A percentile compares a stretch with the other conserved stretches of the same genome.
phyloP scores from a whole-genome alignment of 1,284 basidiomycete genomes.

The Leccinum subrobustum region DNA sequence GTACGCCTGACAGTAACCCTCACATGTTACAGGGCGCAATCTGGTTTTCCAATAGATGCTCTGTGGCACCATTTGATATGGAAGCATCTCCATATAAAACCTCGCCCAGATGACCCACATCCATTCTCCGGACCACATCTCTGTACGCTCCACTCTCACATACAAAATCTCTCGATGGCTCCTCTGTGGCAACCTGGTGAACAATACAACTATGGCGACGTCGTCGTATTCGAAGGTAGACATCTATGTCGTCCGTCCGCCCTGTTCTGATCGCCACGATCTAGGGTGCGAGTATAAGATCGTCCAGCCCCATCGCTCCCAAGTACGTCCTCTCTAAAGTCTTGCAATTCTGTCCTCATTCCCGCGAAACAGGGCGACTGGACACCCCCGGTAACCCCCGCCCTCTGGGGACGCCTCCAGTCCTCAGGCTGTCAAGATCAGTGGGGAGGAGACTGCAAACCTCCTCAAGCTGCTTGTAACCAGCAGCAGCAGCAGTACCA shows the following conservation, averaged over 20 bases:
- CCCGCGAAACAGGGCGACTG: constrained; percentile 52
- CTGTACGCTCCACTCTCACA: constrained; percentile 8
- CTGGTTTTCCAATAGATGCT: constrained; percentile 13
- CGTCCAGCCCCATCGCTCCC: constrained; percentile 68
- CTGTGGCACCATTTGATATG: constrained; percentile 11
- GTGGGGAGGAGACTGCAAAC: constrained; percentile 19
- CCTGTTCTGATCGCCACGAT: constrained; percentile 14
- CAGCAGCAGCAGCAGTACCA: constrained; percentile 20
- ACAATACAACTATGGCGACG: constrained; percentile 53
- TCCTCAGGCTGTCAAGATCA: constrained; percentile 24
- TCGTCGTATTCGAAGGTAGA: constrained; percentile 59
- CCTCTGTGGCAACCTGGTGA: constrained; percentile 62
- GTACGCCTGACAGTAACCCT: neutral
- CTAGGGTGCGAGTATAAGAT: constrained; percentile 63
- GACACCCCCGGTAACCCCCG: constrained; percentile 59
- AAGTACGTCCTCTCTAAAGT: constrained; percentile 39
- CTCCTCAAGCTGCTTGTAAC: constrained; percentile 19
- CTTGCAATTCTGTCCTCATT: neutral
- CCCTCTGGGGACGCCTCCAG: constrained; percentile 61
- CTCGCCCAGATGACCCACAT: neutral
- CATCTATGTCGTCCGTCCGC: neutral
- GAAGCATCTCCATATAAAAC: constrained; percentile 27
- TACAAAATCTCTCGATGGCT: constrained; percentile 38
- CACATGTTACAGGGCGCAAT: constrained; percentile 1
- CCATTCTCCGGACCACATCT: constrained; percentile 4